Percentiles rank a stretch among this genome's conserved stretches.
Evolutionary conservation across 306 rosid genomes (phyloP).

Genomic region (Lupinus albus): DNA sequence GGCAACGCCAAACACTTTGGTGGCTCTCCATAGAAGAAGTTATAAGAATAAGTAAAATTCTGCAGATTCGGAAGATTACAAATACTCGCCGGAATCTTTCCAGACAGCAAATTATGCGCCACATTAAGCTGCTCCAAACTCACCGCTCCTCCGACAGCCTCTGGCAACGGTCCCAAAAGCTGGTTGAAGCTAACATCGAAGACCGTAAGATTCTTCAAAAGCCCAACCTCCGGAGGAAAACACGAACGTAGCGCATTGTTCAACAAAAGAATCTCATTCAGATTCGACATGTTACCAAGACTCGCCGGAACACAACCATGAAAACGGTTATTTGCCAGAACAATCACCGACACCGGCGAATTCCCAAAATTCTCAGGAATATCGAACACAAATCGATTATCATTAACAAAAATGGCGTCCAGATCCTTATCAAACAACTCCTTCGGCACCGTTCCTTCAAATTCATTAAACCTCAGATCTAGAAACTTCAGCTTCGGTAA

Average conservation of each 20-base stretch:
- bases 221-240: slow-evolving; percentile 74
- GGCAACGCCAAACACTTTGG: slow-evolving; percentile 59
- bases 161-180: slow-evolving; percentile 80
- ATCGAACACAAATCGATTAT: slow-evolving; percentile 69
- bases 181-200: slow-evolving; percentile 79
- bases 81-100: slow-evolving; percentile 68
- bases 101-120: slow-evolving; percentile 80
- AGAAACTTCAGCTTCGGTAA: slow-evolving; percentile 73
- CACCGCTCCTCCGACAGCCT: slow-evolving; percentile 54
- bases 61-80: slow-evolving; percentile 68
- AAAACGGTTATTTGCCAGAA: slow-evolving; percentile 76
- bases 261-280: slow-evolving; percentile 80
- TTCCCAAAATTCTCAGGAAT: slow-evolving; percentile 85
- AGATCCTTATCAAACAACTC: slow-evolving; percentile 83
- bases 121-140: slow-evolving; percentile 77
- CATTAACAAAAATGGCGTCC: slow-evolving; percentile 86
- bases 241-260: slow-evolving; percentile 74
- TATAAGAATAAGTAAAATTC: slow-evolving; percentile 72
- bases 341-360: slow-evolving; percentile 94
- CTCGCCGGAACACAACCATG: slow-evolving; percentile 84
- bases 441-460: slow-evolving; percentile 81
- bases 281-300: slow-evolving; percentile 74
- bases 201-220: slow-evolving; percentile 75
- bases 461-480: slow-evolving; percentile 95
- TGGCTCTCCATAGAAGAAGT: slow-evolving; percentile 84